Percentiles rank a stretch among this genome's conserved stretches.
Evolutionary conservation across 2,329 filamentous ascomycete species (phyloP).

Genomic region (Xylaria sp.): DNA sequence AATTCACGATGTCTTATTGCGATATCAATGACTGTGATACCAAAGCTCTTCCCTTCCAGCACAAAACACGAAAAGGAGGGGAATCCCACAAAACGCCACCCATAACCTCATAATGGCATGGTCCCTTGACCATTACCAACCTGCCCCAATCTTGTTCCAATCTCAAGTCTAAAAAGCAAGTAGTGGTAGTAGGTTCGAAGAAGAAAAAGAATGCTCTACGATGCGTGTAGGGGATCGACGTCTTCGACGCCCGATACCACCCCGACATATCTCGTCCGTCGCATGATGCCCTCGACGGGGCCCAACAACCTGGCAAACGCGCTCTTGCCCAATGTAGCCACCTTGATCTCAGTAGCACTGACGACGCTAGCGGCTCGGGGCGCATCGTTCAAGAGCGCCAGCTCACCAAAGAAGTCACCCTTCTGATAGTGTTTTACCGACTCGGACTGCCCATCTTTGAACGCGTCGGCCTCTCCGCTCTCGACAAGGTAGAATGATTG

Average conservation of each 20-base stretch:
- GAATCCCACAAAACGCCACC: slow-evolving; percentile 46
- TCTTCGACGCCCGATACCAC: slow-evolving; percentile 71
- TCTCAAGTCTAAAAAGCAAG: slow-evolving; percentile 32
- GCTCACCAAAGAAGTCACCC: slow-evolving; percentile 96
- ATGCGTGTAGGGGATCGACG: slow-evolving; percentile 70
- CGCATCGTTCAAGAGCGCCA: slow-evolving; percentile 91
- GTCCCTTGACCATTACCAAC: slow-evolving; percentile 26
- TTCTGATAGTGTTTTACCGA: slow-evolving; percentile 85
- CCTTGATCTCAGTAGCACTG: slow-evolving; percentile 87
- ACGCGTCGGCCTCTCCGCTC: slow-evolving; percentile 85
- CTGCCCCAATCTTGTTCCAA: slow-evolving; percentile 31
- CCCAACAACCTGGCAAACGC: slow-evolving; percentile 94
- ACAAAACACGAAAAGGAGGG: slow-evolving; percentile 39
- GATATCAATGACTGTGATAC: slow-evolving; percentile 41
- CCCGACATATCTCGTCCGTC: slow-evolving; percentile 74
- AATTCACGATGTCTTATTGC: slow-evolving; percentile 31
- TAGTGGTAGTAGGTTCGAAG: slow-evolving; percentile 27
- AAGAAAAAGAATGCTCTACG: slow-evolving; percentile 34
- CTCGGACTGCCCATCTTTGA: slow-evolving; percentile 76
- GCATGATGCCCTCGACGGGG: slow-evolving; percentile 93
- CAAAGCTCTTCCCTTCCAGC: slow-evolving; percentile 36
- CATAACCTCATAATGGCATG: slow-evolving; percentile 27
- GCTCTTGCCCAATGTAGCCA: slow-evolving; percentile 90
- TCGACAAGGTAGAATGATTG: slow-evolving; percentile 93
- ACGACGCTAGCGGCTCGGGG: slow-evolving; percentile 91